Evolutionary conservation across 2,329 filamentous ascomycete genomes (phyloP).

Genomic region (Metarhizium guizhouense): DNA sequence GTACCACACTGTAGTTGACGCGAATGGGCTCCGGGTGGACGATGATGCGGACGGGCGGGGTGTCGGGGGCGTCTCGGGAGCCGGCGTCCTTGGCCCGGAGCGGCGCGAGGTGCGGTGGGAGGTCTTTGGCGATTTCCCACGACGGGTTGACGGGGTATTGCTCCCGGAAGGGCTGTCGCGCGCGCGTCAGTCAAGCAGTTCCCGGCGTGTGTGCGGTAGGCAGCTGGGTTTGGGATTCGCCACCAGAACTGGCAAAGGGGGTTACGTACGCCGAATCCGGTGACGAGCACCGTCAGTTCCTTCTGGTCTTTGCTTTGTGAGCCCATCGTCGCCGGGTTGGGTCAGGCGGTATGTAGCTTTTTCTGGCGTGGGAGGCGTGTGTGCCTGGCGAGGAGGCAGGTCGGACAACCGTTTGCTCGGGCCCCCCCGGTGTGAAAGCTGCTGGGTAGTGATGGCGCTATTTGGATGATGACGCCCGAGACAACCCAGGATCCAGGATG

Average conservation of each 20-base stretch:
- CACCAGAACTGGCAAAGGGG: neutral
- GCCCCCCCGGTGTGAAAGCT: no score
- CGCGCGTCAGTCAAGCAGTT: conserved; percentile 10
- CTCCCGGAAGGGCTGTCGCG: conserved; percentile 61
- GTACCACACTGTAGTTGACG: conserved; percentile 62
- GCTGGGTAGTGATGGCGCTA: no score
- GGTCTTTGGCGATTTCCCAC: conserved; percentile 62
- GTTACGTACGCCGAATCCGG: conserved; percentile 48
- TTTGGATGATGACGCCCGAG: no score
- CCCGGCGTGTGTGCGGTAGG: no score
- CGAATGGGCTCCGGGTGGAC: conserved; percentile 58
- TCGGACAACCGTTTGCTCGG: no score
- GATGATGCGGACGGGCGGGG: conserved; percentile 49
- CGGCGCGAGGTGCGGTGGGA: conserved; percentile 56
- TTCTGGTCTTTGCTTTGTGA: conserved; percentile 28
- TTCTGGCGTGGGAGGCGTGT: no score
- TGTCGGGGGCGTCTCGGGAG: conserved; percentile 17
- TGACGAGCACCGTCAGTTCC: conserved; percentile 50
- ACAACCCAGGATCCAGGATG: no score
- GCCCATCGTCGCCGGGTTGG: conserved; percentile 18
- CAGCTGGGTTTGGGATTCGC: no score
- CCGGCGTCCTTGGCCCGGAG: conserved; percentile 32
- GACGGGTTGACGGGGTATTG: conserved; percentile 69
- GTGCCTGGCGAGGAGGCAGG: no score
- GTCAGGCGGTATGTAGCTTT: no score